These are phyloP conservation scores for Sporormia fimetaria DNA, from an alignment of 495 filamentous ascomycete genomes.

Conservation along the genomic window DNA sequence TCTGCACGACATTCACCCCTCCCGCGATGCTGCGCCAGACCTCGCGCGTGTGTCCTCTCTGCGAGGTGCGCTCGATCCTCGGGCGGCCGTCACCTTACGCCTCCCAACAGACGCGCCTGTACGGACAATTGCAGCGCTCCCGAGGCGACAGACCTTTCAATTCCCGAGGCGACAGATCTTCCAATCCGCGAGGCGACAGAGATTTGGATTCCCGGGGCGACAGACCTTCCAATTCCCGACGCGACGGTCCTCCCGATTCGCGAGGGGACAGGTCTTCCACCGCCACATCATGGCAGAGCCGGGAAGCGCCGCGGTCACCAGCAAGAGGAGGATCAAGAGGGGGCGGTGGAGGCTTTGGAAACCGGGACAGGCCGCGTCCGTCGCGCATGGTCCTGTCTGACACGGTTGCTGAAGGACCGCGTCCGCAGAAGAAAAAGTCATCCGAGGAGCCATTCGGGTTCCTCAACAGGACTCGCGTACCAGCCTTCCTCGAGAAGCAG, in stretches of 20 bases:
- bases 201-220: too few relatives aligned
- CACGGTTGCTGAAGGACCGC: constrained; percentile 46
- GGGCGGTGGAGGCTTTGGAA: too few relatives aligned
- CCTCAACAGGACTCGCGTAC: constrained; percentile 66
- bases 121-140: constrained; percentile 19
- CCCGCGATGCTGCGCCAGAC: constrained; percentile 22
- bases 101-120: constrained; percentile 22
- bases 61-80: constrained; percentile 26
- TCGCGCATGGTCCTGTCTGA: constrained; percentile 75
- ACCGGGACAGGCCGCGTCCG: constrained; percentile 37
- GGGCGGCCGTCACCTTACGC: not conserved
- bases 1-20: too few relatives aligned
- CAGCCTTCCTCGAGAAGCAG: constrained; percentile 23
- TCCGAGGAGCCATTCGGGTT: constrained; percentile 61
- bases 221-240: too few relatives aligned
- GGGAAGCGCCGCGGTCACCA: too few relatives aligned
- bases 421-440: constrained; percentile 32
- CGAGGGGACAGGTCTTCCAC: too few relatives aligned
- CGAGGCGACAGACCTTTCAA: constrained; percentile 3
- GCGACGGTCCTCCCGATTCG: too few relatives aligned
- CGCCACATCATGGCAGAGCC: too few relatives aligned
- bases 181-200: too few relatives aligned
- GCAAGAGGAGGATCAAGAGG: too few relatives aligned
- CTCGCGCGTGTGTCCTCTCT: constrained; percentile 29
- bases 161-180: too few relatives aligned